phyloP scores from a whole-genome alignment of 2,329 filamentous ascomycete species.

The Pseudocercospora fuligena region DNA sequence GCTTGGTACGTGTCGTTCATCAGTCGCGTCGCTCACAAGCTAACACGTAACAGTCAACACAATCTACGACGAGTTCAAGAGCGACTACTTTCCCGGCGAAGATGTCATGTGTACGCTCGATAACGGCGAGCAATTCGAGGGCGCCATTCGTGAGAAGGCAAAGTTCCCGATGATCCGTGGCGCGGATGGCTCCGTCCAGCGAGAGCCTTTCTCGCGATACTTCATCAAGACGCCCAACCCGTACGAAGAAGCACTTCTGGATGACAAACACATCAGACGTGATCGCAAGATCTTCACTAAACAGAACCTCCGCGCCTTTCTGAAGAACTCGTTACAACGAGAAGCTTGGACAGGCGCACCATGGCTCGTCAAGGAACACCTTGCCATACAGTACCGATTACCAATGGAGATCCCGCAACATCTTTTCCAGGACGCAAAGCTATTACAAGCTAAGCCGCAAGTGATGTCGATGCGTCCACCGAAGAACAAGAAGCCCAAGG shows the following conservation, averaged over 20 bases:
- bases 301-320: slow-evolving; percentile 87
- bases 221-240: slow-evolving; percentile 72
- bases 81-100: slow-evolving; percentile 90
- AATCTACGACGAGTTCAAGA: slow-evolving; percentile 72
- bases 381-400: slow-evolving; percentile 83
- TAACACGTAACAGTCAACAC: slow-evolving; percentile 49
- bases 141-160: slow-evolving; percentile 82
- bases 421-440: slow-evolving; percentile 77
- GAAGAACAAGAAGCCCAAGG: slow-evolving; percentile 33
- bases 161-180: slow-evolving; percentile 66
- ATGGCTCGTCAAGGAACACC: slow-evolving; percentile 88
- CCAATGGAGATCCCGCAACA: slow-evolving; percentile 84
- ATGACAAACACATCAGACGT: slow-evolving; percentile 80
- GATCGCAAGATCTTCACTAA: slow-evolving; percentile 95
- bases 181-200: slow-evolving; percentile 71
- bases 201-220: slow-evolving; percentile 75
- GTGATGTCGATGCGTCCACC: slow-evolving; percentile 32
- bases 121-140: slow-evolving; percentile 65
- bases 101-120: slow-evolving; percentile 74
- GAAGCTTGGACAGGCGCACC: slow-evolving; percentile 96
- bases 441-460: slow-evolving; percentile 35
- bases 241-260: slow-evolving; percentile 75
- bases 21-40: neutral
- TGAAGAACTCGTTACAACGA: slow-evolving; percentile 90
- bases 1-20: slow-evolving; percentile 55